Conservation (phyloP, 2,329 filamentous ascomycete genomes). For the Alternaria solani region DNA sequence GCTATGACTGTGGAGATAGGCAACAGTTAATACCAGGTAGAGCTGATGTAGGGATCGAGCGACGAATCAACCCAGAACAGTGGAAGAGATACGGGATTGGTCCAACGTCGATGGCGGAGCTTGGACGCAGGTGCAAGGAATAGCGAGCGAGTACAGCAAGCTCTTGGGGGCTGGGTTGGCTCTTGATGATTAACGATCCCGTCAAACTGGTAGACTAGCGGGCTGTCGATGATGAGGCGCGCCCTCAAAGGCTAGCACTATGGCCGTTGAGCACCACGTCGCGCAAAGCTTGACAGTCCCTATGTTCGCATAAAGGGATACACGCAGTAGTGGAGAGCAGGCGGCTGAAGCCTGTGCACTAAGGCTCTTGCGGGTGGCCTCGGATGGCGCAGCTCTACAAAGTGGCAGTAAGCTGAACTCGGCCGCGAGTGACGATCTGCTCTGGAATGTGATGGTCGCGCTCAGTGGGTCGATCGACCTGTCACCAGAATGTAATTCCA, state of each 20-base stretch:
- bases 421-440: conserved; percentile 28
- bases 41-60: conserved; percentile 24
- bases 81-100: conserved; percentile 40
- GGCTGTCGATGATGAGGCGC: conserved; percentile 40
- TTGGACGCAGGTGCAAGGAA: conserved; percentile 42
- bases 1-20: conserved; percentile 43
- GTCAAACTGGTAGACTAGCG: conserved; percentile 44
- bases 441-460: conserved; percentile 27
- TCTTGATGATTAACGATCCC: conserved; percentile 46
- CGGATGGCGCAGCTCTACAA: conserved; percentile 40
- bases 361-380: conserved; percentile 41
- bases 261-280: conserved; percentile 46
- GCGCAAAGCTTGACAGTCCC: conserved; percentile 44
- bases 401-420: conserved; percentile 44
- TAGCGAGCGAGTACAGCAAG: conserved; percentile 32
- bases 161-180: conserved; percentile 38
- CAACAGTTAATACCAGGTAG: conserved; percentile 34
- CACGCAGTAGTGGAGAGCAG: conserved; percentile 26
- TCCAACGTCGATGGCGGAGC: conserved; percentile 26
- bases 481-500: conserved; percentile 32
- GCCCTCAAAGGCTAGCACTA: conserved; percentile 38
- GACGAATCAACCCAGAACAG: conserved; percentile 34
- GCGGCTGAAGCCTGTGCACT: conserved; percentile 33
- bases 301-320: conserved; percentile 29
- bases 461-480: conserved; percentile 32